Conservation (phyloP, 495 filamentous ascomycete genomes). For the Oidiodendron maius region DNA sequence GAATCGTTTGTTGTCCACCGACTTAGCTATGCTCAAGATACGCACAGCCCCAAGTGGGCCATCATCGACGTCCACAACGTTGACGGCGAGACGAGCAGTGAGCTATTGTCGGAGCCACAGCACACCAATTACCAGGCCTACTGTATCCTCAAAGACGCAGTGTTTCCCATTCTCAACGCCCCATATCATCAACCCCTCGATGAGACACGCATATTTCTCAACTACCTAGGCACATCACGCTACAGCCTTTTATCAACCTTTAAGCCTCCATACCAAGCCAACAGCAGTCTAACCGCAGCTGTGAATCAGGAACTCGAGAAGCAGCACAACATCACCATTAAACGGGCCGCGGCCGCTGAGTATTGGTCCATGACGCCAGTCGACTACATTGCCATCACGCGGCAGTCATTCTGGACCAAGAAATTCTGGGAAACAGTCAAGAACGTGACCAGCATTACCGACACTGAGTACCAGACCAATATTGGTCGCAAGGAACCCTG, state of each 20-base stretch:
- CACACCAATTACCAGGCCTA: background rate
- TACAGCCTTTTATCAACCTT: background rate
- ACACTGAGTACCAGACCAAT: constrained; percentile 1
- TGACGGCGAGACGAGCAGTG: background rate
- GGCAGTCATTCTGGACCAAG: constrained; percentile 7
- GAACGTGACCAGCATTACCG: background rate
- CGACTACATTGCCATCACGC: too few relatives aligned
- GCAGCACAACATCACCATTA: too few relatives aligned
- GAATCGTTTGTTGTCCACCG: constrained; percentile 20
- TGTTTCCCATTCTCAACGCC: constrained; percentile 4
- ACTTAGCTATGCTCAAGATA: background rate
- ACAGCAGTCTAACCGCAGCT: too few relatives aligned
- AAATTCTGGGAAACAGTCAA: constrained; percentile 7
- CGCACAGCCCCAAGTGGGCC: background rate
- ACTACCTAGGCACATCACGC: background rate
- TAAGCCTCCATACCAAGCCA: too few relatives aligned
- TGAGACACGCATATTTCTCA: background rate
- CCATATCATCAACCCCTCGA: constrained; percentile 8
- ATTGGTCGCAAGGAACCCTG: constrained; percentile 2
- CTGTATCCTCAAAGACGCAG: background rate
- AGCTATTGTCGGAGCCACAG: background rate
- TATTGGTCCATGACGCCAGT: too few relatives aligned
- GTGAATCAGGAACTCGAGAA: too few relatives aligned
- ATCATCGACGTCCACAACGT: background rate
- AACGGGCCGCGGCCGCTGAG: too few relatives aligned